phyloP scores from a whole-genome alignment of 805 yeast species.

The Allodekkera sacchari region DNA sequence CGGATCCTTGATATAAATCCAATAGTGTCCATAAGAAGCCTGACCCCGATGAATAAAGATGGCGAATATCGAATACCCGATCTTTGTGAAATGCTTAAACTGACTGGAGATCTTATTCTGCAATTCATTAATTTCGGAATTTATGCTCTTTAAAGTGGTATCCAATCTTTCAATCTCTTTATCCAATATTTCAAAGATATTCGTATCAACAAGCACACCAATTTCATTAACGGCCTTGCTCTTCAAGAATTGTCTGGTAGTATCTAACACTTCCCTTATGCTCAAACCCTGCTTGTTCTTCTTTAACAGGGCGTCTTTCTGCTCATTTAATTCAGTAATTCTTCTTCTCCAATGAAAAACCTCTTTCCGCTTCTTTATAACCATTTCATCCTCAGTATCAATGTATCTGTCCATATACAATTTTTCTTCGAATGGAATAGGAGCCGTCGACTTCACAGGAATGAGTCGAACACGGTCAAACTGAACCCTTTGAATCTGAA shows the following conservation, averaged over 20 bases:
- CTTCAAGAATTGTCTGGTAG: conserved; percentile 50
- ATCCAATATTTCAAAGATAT: conserved; percentile 40
- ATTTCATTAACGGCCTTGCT: conserved; percentile 28
- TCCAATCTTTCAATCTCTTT: conserved; percentile 39
- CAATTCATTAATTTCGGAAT: conserved; percentile 34
- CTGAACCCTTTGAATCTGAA: conserved; percentile 91
- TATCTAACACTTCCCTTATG: conserved; percentile 41
- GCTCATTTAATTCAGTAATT: conserved; percentile 33
- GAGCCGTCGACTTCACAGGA: conserved; percentile 77
- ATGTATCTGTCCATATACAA: conserved; percentile 84
- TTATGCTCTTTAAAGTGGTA: conserved; percentile 31
- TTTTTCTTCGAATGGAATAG: conserved; percentile 69
- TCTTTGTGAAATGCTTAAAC: conserved; percentile 49
- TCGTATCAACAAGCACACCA: conserved; percentile 32
- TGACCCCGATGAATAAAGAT: conserved; percentile 93
- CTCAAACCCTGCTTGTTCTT: conserved; percentile 45
- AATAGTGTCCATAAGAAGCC: conserved; percentile 94
- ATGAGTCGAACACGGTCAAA: conserved; percentile 66
- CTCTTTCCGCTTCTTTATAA: conserved; percentile 46
- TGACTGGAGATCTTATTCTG: conserved; percentile 46
- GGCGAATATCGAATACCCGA: conserved; percentile 82
- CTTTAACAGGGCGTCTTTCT: conserved; percentile 33
- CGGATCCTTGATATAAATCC: conserved; percentile 86
- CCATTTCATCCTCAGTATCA: conserved; percentile 52
- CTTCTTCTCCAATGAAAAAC: conserved; percentile 57